Evolutionary conservation across 768 basidiomycete genomes (phyloP).

Genomic region (Russula sp.): DNA sequence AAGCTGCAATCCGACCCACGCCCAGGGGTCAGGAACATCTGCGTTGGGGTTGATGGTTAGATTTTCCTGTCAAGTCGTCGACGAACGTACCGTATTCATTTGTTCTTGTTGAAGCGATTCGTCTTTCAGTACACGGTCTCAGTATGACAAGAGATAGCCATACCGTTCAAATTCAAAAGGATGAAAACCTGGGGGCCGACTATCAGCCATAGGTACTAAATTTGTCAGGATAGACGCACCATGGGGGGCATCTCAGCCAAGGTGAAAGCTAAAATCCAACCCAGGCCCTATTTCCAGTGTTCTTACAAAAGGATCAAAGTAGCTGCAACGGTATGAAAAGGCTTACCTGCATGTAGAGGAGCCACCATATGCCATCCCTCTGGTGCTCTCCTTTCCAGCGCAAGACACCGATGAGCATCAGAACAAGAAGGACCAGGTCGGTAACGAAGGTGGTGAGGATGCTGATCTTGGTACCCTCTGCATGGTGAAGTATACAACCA

Average conservation of each 20-base stretch:
- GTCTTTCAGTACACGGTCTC: not conserved
- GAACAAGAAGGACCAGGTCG: not conserved
- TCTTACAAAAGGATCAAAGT: not conserved
- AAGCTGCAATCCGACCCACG: not conserved
- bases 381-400: constrained; percentile 1
- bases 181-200: not conserved
- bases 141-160: not conserved
- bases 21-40: not conserved
- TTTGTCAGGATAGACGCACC: not conserved
- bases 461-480: not conserved
- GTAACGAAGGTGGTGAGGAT: not conserved
- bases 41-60: not conserved
- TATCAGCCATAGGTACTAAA: not conserved
- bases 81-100: constrained; percentile 3
- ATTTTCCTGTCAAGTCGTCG: not conserved
- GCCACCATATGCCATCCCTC: not conserved
- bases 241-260: not conserved
- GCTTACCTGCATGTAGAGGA: constrained; percentile 5
- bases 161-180: constrained; percentile 6
- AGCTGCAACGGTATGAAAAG: not conserved
- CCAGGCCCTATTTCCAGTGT: not conserved
- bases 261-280: not conserved
- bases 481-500: not conserved
- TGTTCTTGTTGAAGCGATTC: not conserved
- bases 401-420: constrained; percentile 8